phyloP scores from a whole-genome alignment of 2,329 filamentous ascomycete species.

The Calonectria pseudoturangicola region DNA sequence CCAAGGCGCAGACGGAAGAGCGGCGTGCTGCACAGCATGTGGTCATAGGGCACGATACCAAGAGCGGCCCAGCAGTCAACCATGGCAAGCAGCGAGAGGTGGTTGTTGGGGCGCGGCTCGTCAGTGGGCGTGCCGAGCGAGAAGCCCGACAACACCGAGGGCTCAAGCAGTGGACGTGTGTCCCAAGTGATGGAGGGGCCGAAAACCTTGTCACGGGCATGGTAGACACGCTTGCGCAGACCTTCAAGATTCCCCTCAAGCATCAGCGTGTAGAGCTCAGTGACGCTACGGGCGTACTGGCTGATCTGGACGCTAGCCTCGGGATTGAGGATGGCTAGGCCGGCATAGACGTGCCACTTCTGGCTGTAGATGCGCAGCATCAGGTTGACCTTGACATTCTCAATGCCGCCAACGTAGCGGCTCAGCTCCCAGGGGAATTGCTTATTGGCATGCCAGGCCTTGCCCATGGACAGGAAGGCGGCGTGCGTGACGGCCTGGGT shows the following conservation, averaged over 20 bases:
- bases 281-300: constrained; percentile 94
- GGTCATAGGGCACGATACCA: constrained; percentile 96
- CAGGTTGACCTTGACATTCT: constrained; percentile 99
- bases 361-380: constrained; percentile 98
- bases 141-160: constrained; percentile 91
- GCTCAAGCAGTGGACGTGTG: constrained; percentile 82
- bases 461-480: constrained; percentile 97
- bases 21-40: constrained; percentile 99
- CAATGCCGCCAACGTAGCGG: constrained; percentile 97
- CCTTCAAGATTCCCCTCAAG: constrained; percentile 87
- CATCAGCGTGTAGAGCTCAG: constrained; percentile 97
- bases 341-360: constrained; percentile 99
- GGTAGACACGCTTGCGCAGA: constrained; percentile 81
- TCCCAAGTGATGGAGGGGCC: constrained; percentile 79
- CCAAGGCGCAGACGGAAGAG: constrained; percentile 97
- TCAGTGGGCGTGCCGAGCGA: constrained; percentile 83
- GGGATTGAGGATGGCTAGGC: constrained; percentile 96
- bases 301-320: constrained; percentile 93
- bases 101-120: constrained; percentile 86
- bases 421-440: constrained; percentile 98
- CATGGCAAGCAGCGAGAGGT: constrained; percentile 94
- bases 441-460: constrained; percentile 94
- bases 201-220: constrained; percentile 81
- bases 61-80: constrained; percentile 98
- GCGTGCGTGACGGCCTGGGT: constrained; percentile 99